Conservation (phyloP, 2,329 filamentous ascomycete genomes). For the Cryphonectria naterciae region DNA sequence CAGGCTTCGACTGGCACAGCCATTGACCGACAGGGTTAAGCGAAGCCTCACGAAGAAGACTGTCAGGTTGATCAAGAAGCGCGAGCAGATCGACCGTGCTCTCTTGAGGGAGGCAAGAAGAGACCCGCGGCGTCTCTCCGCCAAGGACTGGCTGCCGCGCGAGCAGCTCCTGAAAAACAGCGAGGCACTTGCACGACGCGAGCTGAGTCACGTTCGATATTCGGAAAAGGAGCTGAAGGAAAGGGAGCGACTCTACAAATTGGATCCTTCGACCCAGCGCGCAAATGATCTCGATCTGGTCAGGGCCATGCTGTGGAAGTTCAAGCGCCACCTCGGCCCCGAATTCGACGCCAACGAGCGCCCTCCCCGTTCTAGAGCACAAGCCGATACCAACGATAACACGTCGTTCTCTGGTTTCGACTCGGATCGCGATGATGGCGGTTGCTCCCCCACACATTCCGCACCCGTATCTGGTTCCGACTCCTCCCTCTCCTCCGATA, state of each 20-base stretch:
- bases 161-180: constrained; percentile 28
- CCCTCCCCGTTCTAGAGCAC: not conserved
- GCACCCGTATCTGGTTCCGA: not conserved
- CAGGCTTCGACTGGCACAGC: constrained; percentile 24
- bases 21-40: constrained; percentile 29
- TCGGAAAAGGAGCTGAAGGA: constrained; percentile 24
- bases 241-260: constrained; percentile 28
- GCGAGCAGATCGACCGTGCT: constrained; percentile 31
- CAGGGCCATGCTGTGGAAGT: constrained; percentile 29
- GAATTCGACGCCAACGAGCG: constrained; percentile 22
- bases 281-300: constrained; percentile 30
- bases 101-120: constrained; percentile 28
- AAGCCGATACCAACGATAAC: not conserved
- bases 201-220: constrained; percentile 27
- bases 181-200: constrained; percentile 27
- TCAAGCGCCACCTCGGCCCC: constrained; percentile 33
- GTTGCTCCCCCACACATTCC: not conserved
- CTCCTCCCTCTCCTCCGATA: not conserved
- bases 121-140: not conserved
- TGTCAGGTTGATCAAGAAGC: constrained; percentile 30
- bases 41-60: constrained; percentile 28
- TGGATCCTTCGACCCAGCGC: constrained; percentile 28
- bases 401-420: not conserved
- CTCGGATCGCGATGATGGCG: not conserved
- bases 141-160: constrained; percentile 27